These are phyloP conservation scores for Auriculariales sp. DNA, from an alignment of 768 basidiomycete species.

Conservation along the genomic window DNA sequence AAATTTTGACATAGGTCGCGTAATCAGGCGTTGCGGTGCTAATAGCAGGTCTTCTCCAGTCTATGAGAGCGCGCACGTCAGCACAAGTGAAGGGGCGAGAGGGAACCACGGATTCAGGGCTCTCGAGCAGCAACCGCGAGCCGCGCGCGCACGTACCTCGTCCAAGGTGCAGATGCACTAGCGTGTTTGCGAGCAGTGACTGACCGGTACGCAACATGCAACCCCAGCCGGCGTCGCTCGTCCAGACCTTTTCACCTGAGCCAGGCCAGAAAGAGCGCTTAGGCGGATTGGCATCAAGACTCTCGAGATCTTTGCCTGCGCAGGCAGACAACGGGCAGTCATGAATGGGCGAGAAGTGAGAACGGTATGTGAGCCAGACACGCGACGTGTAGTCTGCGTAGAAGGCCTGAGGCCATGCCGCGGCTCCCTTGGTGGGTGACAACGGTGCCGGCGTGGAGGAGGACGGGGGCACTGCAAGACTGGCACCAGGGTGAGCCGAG, in stretches of 20 bases:
- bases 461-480: slow-evolving; percentile 18
- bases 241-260: slow-evolving; percentile 63
- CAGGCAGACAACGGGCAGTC: slow-evolving; percentile 33
- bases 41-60: slow-evolving; percentile 69
- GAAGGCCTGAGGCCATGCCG: slow-evolving; percentile 66
- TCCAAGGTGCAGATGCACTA: slow-evolving; percentile 64
- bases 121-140: neutral
- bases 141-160: slow-evolving; percentile 33
- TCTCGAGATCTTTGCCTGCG: neutral
- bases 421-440: slow-evolving; percentile 6
- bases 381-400: slow-evolving; percentile 80
- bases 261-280: slow-evolving; percentile 51
- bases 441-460: slow-evolving; percentile 12
- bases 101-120: neutral
- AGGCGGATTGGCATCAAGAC: slow-evolving; percentile 9
- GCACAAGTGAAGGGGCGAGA: neutral
- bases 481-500: slow-evolving; percentile 18
- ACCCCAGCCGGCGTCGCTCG: slow-evolving; percentile 79
- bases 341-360: slow-evolving; percentile 69
- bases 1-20: slow-evolving; percentile 76
- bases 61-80: slow-evolving; percentile 23
- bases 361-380: slow-evolving; percentile 87
- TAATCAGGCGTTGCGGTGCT: slow-evolving; percentile 48
- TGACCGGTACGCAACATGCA: slow-evolving; percentile 88
- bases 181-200: slow-evolving; percentile 63